Conservation (phyloP, 2,329 filamentous ascomycete genomes). For the Trichoderma polysporum region DNA sequence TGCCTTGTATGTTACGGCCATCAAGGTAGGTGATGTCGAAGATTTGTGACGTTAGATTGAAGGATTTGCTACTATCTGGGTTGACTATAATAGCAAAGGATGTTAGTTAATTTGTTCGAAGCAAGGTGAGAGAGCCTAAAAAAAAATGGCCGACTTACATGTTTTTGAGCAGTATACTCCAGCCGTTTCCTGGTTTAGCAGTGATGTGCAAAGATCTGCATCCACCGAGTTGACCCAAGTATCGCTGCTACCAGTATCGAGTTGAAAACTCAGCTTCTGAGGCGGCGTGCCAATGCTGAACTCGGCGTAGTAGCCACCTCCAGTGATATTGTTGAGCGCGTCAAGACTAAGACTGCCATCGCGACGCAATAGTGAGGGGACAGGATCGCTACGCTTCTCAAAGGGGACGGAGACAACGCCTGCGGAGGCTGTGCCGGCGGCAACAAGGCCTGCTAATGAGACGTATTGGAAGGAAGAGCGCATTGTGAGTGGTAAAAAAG, state of each 20-base stretch:
- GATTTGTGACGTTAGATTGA: constrained; percentile 42
- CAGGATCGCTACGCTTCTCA: constrained; percentile 12
- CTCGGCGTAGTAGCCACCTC: constrained; percentile 57
- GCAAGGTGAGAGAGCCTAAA: neutral
- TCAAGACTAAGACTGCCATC: constrained; percentile 36
- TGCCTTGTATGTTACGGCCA: constrained; percentile 51
- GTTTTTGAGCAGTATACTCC: constrained; percentile 35
- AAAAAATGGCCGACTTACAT: constrained; percentile 2
- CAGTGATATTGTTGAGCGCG: constrained; percentile 53
- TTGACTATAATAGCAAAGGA: constrained; percentile 33
- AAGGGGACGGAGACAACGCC: constrained; percentile 27
- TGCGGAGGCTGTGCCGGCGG: constrained; percentile 23
- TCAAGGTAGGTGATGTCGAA: constrained; percentile 65
- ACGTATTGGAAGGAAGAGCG: neutral
- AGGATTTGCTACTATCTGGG: constrained; percentile 48
- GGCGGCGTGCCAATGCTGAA: constrained; percentile 59
- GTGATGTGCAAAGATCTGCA: constrained; percentile 57
- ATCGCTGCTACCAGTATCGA: constrained; percentile 65
- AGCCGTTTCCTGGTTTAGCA: constrained; percentile 35
- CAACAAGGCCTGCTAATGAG: constrained; percentile 21
- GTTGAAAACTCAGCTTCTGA: constrained; percentile 53
- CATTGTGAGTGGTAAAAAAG: neutral
- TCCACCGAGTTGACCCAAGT: constrained; percentile 59
- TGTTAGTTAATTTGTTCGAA: neutral
- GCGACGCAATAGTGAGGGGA: constrained; percentile 28